A percentile compares a stretch with the other conserved stretches of the same genome.
These are phyloP conservation scores for Tetracladium marchalianum DNA, from an alignment of 495 filamentous ascomycete genomes.

Conservation along the genomic window DNA sequence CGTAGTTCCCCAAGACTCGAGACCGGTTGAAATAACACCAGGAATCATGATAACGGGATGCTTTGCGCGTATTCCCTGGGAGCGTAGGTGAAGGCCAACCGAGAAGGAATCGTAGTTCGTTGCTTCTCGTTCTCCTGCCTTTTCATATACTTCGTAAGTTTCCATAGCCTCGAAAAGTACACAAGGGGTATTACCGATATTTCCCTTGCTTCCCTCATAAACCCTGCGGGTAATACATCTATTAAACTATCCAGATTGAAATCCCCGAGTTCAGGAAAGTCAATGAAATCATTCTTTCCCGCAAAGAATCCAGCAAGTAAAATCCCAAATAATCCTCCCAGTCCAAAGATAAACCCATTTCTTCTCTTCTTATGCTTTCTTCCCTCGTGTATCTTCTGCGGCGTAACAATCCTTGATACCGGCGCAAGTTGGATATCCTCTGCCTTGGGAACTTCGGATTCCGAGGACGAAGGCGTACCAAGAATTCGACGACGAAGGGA, in stretches of 20 bases:
- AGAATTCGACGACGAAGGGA: slow-evolving; percentile 40
- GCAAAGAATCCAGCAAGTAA: slow-evolving; percentile 77
- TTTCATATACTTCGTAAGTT: slow-evolving; percentile 12
- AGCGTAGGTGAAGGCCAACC: slow-evolving; percentile 69
- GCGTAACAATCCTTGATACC: slow-evolving; percentile 20
- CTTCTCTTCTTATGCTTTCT: slow-evolving; percentile 49
- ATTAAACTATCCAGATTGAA: slow-evolving; percentile 75
- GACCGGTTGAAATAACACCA: slow-evolving; percentile 91
- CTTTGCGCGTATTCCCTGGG: slow-evolving; percentile 72
- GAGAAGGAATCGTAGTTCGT: slow-evolving; percentile 89
- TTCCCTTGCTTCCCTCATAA: slow-evolving; percentile 74
- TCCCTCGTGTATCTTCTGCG: slow-evolving; percentile 3
- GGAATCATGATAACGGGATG: slow-evolving; percentile 96
- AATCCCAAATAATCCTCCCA: slow-evolving; percentile 79
- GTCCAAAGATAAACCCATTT: slow-evolving; percentile 66
- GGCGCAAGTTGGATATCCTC: slow-evolving; percentile 28
- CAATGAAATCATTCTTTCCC: slow-evolving; percentile 72
- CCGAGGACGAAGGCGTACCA: slow-evolving; percentile 16
- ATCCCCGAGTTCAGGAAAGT: slow-evolving; percentile 67
- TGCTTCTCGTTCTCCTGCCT: slow-evolving; percentile 78
- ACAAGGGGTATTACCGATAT: slow-evolving; percentile 48
- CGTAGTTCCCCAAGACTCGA: slow-evolving; percentile 92
- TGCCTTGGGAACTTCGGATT: slow-evolving; percentile 34
- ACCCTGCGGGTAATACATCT: slow-evolving; percentile 72
- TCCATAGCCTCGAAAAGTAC: neutral